phyloP scores from a whole-genome alignment of 2,329 filamentous ascomycete genomes.

The Beauveria rudraprayagi region DNA sequence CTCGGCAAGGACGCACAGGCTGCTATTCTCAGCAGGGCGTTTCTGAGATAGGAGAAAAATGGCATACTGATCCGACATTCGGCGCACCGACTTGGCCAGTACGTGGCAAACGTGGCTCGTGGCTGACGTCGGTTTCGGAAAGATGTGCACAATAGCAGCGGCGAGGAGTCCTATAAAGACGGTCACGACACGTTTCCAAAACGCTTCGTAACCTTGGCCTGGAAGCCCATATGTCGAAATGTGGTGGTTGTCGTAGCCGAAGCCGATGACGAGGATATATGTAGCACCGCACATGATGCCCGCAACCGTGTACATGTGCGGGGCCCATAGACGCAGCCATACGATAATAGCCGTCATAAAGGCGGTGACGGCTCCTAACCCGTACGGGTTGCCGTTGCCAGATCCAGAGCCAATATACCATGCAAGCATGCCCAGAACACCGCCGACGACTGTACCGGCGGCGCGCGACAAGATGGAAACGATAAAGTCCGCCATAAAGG shows the following conservation, averaged over 20 bases:
- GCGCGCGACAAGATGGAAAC: conserved; percentile 34
- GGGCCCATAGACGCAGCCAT: conserved; percentile 28
- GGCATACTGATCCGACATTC: conserved; percentile 40
- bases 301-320: conserved; percentile 20
- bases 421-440: conserved; percentile 35
- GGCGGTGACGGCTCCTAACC: conserved; percentile 37
- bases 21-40: conserved; percentile 18
- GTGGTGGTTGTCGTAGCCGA: conserved; percentile 37
- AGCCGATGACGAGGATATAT: conserved; percentile 35
- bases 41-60: conserved; percentile 31
- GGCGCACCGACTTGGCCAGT: conserved; percentile 33
- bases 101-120: conserved; percentile 35
- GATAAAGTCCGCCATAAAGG: conserved; percentile 43
- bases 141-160: conserved; percentile 35
- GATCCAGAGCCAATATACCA: conserved; percentile 45
- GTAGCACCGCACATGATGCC: conserved; percentile 29
- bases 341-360: conserved; percentile 27
- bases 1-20: conserved; percentile 24
- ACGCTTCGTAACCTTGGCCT: conserved; percentile 37
- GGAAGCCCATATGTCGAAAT: conserved; percentile 36
- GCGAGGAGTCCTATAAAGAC: conserved; percentile 37
- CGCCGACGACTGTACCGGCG: conserved; percentile 38
- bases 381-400: conserved; percentile 41
- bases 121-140: conserved; percentile 38
- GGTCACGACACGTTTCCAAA: conserved; percentile 37